phyloP scores from a whole-genome alignment of 352 stramenopile species.

The Thraustotheca clavata region DNA sequence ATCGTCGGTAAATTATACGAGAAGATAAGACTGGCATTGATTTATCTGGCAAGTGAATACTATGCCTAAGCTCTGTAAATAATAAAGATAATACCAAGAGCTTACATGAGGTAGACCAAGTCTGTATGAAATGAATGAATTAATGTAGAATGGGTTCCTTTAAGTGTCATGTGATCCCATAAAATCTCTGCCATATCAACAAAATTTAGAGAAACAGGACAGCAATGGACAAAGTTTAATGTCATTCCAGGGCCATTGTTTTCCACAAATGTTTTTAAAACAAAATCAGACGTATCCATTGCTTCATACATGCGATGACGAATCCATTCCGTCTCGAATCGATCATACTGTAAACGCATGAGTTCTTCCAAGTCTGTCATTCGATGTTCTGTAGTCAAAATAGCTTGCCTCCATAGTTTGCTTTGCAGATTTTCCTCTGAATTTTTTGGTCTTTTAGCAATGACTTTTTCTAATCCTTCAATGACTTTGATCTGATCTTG shows the following conservation, averaged over 20 bases:
- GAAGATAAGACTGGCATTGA: neutral
- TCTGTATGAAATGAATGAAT: neutral
- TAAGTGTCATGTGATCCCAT: constrained; percentile 8
- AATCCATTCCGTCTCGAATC: constrained; percentile 8
- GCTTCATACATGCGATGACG: constrained; percentile 1
- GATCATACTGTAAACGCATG: constrained; percentile 3
- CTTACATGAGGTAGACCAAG: constrained; percentile 2
- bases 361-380: constrained; percentile 7
- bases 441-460: constrained; percentile 12
- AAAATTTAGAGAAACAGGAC: neutral
- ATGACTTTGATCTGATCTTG: constrained; percentile 20
- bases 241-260: neutral
- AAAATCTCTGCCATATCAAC: neutral
- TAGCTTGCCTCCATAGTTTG: constrained; percentile 8
- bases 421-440: neutral
- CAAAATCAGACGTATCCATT: neutral
- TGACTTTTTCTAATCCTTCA: constrained; percentile 5
- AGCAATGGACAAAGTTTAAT: constrained; percentile 13
- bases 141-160: neutral
- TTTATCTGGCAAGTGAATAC: neutral
- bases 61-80: neutral
- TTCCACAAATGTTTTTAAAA: neutral
- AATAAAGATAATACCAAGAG: neutral
- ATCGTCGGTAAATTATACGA: neutral
- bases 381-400: neutral